Evolutionary conservation across 768 basidiomycete species (phyloP).

Genomic region (Fomitopsis pulvina): DNA sequence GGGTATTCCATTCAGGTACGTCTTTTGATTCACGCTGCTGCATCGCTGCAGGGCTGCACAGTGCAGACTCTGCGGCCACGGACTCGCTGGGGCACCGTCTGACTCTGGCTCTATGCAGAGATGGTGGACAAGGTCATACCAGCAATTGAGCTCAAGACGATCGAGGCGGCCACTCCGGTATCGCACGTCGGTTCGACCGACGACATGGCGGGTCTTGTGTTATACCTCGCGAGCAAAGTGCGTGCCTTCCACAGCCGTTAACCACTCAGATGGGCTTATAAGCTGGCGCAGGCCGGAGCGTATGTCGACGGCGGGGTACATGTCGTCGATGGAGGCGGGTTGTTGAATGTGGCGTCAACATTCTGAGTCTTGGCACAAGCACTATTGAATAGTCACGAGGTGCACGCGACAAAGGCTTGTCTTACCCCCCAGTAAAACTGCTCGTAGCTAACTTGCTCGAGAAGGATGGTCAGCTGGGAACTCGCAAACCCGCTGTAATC

Average conservation of each 20-base stretch:
- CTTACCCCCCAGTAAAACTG: no score
- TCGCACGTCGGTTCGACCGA: slow-evolving; percentile 52
- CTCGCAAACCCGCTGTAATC: no score
- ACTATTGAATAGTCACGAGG: no score
- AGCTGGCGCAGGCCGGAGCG: slow-evolving; percentile 49
- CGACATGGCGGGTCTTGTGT: slow-evolving; percentile 69
- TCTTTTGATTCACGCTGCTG: slow-evolving; percentile 5
- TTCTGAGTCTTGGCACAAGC: no score
- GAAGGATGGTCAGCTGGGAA: no score
- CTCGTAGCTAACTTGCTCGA: no score
- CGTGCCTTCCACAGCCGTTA: background rate
- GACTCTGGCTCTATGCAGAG: slow-evolving; percentile 33
- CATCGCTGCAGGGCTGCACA: background rate
- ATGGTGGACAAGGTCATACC: slow-evolving; percentile 53
- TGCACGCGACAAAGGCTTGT: no score
- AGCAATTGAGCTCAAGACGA: slow-evolving; percentile 29
- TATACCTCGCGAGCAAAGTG: slow-evolving; percentile 59
- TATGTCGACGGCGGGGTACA: slow-evolving; percentile 76
- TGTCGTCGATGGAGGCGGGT: slow-evolving; percentile 69
- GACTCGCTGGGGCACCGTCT: no score
- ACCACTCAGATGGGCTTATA: background rate
- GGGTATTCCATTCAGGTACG: slow-evolving; percentile 74
- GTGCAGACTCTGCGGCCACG: slow-evolving; percentile 1
- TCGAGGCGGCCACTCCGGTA: slow-evolving; percentile 51
- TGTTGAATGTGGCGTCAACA: slow-evolving; percentile 23